These are phyloP conservation scores for Wickerhamiella domercqiae DNA, from an alignment of 805 yeast species.

Conservation along the genomic window DNA sequence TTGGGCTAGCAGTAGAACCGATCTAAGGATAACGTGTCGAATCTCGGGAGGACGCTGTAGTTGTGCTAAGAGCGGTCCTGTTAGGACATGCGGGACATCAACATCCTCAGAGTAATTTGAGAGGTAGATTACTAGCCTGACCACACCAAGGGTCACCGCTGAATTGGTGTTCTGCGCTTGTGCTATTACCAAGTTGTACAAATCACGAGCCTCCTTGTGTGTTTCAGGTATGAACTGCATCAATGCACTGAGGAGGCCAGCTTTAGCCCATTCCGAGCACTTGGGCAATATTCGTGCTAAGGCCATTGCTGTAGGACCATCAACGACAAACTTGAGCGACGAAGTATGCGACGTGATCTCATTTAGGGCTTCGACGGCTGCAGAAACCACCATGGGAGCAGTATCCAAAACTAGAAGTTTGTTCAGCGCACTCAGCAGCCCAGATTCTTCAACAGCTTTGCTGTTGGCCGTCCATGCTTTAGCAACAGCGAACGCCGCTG, in stretches of 20 bases:
- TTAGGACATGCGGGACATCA: neutral
- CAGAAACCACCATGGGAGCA: conserved; percentile 47
- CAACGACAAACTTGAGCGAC: conserved; percentile 38
- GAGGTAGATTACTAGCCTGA: conserved; percentile 55
- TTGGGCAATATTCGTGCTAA: conserved; percentile 28
- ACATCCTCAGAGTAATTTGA: conserved; percentile 36
- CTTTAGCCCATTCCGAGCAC: conserved; percentile 56
- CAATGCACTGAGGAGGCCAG: conserved; percentile 47
- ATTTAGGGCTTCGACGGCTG: conserved; percentile 53
- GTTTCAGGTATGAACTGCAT: conserved; percentile 57
- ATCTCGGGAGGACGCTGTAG: conserved; percentile 45
- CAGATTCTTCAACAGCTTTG: conserved; percentile 28
- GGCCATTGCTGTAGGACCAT: conserved; percentile 31
- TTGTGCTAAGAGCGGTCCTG: conserved; percentile 48
- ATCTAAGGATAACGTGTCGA: conserved; percentile 69
- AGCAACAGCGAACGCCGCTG: conserved; percentile 57
- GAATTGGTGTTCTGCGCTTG: conserved; percentile 68
- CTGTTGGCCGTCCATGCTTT: conserved; percentile 46
- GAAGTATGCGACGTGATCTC: conserved; percentile 46
- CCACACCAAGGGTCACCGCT: conserved; percentile 62
- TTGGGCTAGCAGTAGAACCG: conserved; percentile 44
- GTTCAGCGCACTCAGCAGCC: conserved; percentile 36
- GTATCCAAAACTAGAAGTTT: conserved; percentile 36
- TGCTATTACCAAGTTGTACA: conserved; percentile 54
- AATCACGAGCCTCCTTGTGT: conserved; percentile 44